Percentiles rank a stretch among this genome's conserved stretches.
These are phyloP conservation scores for Cladosporium colombiae DNA, from an alignment of 2,329 filamentous ascomycete genomes.

Conservation along the genomic window DNA sequence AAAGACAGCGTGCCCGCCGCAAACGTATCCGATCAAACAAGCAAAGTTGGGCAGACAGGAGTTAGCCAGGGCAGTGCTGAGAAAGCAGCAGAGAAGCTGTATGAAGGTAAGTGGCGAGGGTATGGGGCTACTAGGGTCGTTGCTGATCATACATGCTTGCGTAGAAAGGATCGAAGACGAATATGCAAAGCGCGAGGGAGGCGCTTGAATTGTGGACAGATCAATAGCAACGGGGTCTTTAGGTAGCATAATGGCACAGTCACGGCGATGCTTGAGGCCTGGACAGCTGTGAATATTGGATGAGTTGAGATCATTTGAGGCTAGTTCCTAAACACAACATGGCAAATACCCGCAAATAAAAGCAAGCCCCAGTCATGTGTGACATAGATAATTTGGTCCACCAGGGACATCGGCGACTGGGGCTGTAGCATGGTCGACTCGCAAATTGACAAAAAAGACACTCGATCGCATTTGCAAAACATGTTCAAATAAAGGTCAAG, in stretches of 20 bases:
- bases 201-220: constrained; percentile 35
- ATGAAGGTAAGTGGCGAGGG: constrained; percentile 26
- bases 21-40: constrained; percentile 25
- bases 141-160: not conserved
- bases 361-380: not conserved
- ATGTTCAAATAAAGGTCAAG: not conserved
- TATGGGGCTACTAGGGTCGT: not conserved
- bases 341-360: not conserved
- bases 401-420: not conserved
- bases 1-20: constrained; percentile 22
- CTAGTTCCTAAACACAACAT: not conserved
- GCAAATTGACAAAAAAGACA: not conserved
- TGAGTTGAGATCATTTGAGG: not conserved
- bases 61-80: constrained; percentile 30
- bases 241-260: not conserved
- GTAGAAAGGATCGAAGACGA: constrained; percentile 45
- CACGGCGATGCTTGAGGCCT: not conserved
- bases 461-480: not conserved
- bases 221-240: not conserved
- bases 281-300: not conserved
- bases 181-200: constrained; percentile 48
- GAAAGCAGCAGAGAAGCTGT: constrained; percentile 38
- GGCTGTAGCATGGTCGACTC: not conserved
- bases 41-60: constrained; percentile 25
- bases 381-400: not conserved